Evolutionary conservation across 2,329 filamentous ascomycete genomes (phyloP), one percentile per base, ranked within the genome.

Genomic region (Fusarium annulatum): DNA sequence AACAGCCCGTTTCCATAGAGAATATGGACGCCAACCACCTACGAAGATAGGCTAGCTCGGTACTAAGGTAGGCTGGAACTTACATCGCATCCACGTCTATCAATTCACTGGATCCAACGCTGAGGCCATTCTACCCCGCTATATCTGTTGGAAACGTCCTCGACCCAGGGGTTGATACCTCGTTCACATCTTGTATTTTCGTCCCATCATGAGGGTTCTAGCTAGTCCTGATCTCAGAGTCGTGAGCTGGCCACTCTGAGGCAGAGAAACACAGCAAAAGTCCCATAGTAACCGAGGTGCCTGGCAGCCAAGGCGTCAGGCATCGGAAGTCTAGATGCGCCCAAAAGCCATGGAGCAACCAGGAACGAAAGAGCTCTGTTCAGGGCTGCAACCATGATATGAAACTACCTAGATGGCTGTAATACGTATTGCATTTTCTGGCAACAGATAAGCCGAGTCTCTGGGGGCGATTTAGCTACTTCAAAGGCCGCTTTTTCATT

Each of bases 61-160:
- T 39, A 12, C 33, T 33, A 38, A 42, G 43, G 23, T n/a, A 30
- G 21, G 46, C 53, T 57, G 30, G 28, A 45, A 52, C 39, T 61
- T 39, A 39, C 12, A 46, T 42, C 26, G n/a, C 38, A 49, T 51
- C 55, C 36, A 38, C 55, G 49, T 53, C 41, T 38, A 64, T 28
- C 30, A 26, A 53, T 53, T 39, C 45, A 60, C 21, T 34, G 51
- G 42, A 57, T 28, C 41, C 41, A 49, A 55, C 42, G 48, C 46
- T 73, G 61, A 73, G 71, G 53, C 61, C 53, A 48, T 71, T 56
- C 51, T 61, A 55, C 63, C 69, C 63, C 62, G 58, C 68, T 73
- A 48, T 26, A 58, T 45, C 36, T 38, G 43, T 30, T 39, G 55
- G 48, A 48, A 60, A 60, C 73, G 66, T 67, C 65, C 56, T 67